Base-by-base conservation (phyloP, 163 green algal species). In the Trebouxiophyceae sp. region DNA sequence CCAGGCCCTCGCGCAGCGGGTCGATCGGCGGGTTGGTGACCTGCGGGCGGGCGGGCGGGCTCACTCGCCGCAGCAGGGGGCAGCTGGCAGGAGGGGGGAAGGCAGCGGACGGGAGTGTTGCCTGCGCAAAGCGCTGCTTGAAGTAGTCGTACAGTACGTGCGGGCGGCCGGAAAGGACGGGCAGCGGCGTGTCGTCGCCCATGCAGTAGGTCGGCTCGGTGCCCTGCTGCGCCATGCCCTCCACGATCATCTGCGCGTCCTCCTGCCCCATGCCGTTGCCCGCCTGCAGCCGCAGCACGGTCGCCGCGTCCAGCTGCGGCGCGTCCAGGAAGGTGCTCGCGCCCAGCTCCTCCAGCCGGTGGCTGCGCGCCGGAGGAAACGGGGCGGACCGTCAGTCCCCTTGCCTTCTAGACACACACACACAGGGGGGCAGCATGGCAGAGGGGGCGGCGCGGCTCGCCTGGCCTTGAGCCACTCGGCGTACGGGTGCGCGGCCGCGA, bases 21-120 rank as follows among this genome's bases (percentile, higher is more conserved):
- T 99, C 95, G 62, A 99, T 99, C 39, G 95, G 85, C 23, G 94
- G 94, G 85, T 99, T 99, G 74, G 94, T 99, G 24, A 99, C 94
- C 88, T 95, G 87, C 62, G n/a, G 32, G 16, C 57, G 7, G 26
- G 26, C 55, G 27, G 4, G 23, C 16, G 24, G 27, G 19, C n/a
- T n/a, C n/a, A n/a, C n/a, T n/a, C n/a, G n/a, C n/a, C n/a, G n/a
- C n/a, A n/a, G n/a, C n/a, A n/a, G n/a, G n/a, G n/a, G n/a, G n/a
- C n/a, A n/a, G n/a, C n/a, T n/a, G n/a, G n/a, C n/a, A n/a, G n/a
- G n/a, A n/a, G n/a, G n/a, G n/a, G n/a, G n/a, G n/a, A n/a, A n/a
- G n/a, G n/a, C n/a, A n/a, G n/a, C n/a, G n/a, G n/a, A n/a, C n/a
- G n/a, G n/a, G n/a, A n/a, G n/a, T n/a, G n/a, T n/a, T n/a, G n/a